These are phyloP conservation scores for Cucurbita pepo DNA, from an alignment of 306 rosid genomes.

Conservation along the genomic window DNA sequence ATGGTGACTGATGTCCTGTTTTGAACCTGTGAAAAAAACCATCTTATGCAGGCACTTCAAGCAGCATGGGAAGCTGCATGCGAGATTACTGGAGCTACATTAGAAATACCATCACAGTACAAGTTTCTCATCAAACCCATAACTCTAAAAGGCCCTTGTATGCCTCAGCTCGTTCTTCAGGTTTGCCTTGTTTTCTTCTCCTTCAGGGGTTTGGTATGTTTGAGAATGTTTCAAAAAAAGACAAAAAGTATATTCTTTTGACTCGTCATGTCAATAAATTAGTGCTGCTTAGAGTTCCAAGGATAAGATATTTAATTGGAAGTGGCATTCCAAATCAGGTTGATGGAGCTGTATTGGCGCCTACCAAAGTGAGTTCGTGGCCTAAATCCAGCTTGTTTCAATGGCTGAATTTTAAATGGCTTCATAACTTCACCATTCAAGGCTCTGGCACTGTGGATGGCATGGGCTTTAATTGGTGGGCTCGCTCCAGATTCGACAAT, in stretches of 20 bases:
- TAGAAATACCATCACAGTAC: constrained; percentile 45
- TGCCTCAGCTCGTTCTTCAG: constrained; percentile 72
- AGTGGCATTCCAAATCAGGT: constrained; percentile 32
- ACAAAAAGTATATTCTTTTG: not conserved
- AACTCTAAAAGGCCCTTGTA: constrained; percentile 76
- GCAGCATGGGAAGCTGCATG: constrained; percentile 86
- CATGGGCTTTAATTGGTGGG: constrained; percentile 81
- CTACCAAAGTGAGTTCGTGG: constrained; percentile 60
- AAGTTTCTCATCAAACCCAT: constrained; percentile 52
- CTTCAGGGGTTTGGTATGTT: not conserved
- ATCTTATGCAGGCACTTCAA: constrained; percentile 40
- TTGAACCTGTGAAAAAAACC: not conserved
- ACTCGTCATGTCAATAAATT: not conserved
- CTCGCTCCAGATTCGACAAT: constrained; percentile 9
- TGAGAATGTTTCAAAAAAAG: no score
- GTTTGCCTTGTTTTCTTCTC: constrained; percentile 16
- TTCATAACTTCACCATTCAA: constrained; percentile 57
- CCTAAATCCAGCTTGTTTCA: constrained; percentile 51
- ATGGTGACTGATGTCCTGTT: not conserved
- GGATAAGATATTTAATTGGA: not conserved
- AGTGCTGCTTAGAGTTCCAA: not conserved
- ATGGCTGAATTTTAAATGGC: constrained; percentile 81
- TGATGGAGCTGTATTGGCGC: constrained; percentile 73
- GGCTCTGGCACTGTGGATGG: constrained; percentile 80
- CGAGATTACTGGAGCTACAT: constrained; percentile 40